These are phyloP conservation scores for Fusarium sp. DNA, from an alignment of 2,329 filamentous ascomycete species.

Conservation along the genomic window DNA sequence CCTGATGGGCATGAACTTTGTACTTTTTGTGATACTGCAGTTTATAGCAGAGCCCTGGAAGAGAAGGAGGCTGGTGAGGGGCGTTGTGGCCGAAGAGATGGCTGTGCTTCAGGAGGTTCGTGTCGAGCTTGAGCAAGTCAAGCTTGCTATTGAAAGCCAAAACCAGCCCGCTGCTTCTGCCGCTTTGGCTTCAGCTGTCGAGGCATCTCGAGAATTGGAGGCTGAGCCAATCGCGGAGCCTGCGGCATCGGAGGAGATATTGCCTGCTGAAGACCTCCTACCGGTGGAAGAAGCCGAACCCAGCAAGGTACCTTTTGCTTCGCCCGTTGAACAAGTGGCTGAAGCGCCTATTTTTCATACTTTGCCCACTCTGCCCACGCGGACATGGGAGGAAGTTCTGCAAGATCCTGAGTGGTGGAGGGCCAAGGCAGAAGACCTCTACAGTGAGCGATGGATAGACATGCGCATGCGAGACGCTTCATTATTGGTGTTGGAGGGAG, in stretches of 20 bases:
- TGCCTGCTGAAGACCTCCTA: constrained; percentile 4
- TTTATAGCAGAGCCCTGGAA: constrained; percentile 95
- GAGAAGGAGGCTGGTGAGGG: constrained; percentile 81
- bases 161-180: constrained; percentile 35
- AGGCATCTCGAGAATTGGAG: constrained; percentile 15
- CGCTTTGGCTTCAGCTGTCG: constrained; percentile 27
- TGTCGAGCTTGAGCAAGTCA: constrained; percentile 55
- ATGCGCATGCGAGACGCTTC: constrained; percentile 78
- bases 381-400: constrained; percentile 60
- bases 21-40: constrained; percentile 88
- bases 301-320: constrained; percentile 10
- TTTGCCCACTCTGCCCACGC: constrained; percentile 3
- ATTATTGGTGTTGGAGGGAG: constrained; percentile 75
- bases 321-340: constrained; percentile 13
- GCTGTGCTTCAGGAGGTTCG: constrained; percentile 64
- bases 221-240: constrained; percentile 9
- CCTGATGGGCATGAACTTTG: constrained; percentile 94
- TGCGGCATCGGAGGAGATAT: constrained; percentile 18
- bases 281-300: constrained; percentile 2
- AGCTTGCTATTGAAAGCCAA: constrained; percentile 48
- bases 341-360: constrained; percentile 11
- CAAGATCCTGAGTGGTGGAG: constrained; percentile 61
- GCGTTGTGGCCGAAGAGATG: constrained; percentile 84
- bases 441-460: constrained; percentile 73
- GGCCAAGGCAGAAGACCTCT: constrained; percentile 67